These are phyloP conservation scores for Epicoccum sorghinum DNA, from an alignment of 2,329 filamentous ascomycete species.

Conservation along the genomic window DNA sequence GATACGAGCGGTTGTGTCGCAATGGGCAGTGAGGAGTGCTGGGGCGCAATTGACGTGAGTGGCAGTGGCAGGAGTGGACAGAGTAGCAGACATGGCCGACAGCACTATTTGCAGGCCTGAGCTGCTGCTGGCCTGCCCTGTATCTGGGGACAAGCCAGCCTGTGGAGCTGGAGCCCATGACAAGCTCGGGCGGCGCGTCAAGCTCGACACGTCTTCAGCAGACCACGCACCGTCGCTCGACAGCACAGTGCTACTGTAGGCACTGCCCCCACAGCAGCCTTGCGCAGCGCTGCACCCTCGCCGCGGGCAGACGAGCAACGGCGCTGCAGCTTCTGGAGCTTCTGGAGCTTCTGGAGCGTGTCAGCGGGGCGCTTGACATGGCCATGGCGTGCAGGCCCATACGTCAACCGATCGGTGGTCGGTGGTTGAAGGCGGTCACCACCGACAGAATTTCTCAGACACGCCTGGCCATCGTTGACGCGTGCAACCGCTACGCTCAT, in stretches of 20 bases:
- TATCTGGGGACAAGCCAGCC: background rate
- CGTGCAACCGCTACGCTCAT: conserved; percentile 5
- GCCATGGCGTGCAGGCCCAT: background rate
- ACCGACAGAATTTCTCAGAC: conserved; percentile 13
- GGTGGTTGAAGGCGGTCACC: conserved; percentile 1
- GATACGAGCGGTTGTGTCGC: conserved; percentile 10
- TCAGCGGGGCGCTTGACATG: background rate
- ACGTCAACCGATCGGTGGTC: conserved; percentile 8
- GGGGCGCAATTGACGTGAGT: background rate
- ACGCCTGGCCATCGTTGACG: conserved; percentile 8
- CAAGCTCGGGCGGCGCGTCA: conserved; percentile 6
- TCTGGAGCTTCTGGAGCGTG: background rate
- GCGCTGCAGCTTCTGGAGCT: background rate
- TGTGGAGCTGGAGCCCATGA: background rate
- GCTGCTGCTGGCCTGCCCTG: conserved; percentile 6
- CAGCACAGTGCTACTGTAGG: background rate
- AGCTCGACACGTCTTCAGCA: no score
- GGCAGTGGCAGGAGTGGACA: conserved; percentile 4
- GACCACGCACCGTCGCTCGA: background rate
- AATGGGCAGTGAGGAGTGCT: background rate
- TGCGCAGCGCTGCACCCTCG: background rate
- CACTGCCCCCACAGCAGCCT: background rate
- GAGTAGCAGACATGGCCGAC: conserved; percentile 5
- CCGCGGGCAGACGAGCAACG: background rate
- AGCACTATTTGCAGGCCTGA: conserved; percentile 17